Conservation (phyloP, 257 asterid species). For the Rhazya stricta region DNA sequence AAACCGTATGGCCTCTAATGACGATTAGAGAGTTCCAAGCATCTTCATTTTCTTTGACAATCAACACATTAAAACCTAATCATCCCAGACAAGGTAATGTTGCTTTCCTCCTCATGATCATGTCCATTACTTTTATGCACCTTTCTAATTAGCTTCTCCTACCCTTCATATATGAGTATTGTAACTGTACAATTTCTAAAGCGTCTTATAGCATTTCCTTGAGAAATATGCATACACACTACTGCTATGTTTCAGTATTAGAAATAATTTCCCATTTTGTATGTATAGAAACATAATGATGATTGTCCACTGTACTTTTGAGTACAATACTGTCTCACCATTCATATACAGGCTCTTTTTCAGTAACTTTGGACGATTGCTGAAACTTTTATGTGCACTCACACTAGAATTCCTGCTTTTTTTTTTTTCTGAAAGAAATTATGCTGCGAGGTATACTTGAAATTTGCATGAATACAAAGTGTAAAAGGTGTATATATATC, state of each 20-base stretch:
- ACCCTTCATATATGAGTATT: neutral
- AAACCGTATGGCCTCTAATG: neutral
- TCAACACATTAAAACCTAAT: no score
- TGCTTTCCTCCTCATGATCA: neutral
- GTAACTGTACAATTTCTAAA: neutral
- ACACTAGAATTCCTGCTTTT: neutral
- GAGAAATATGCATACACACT: no score
- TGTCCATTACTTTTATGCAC: neutral
- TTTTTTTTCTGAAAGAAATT: neutral
- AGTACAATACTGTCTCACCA: neutral
- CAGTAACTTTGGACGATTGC: neutral
- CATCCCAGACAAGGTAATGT: neutral
- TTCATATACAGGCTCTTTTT: neutral
- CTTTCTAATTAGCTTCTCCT: neutral
- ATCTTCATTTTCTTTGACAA: neutral
- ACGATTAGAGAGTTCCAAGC: neutral
- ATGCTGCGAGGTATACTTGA: no score
- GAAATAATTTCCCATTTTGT: neutral
- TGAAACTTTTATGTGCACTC: neutral
- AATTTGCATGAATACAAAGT: neutral
- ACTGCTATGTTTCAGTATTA: no score
- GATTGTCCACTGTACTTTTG: neutral
- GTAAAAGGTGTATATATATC: no score
- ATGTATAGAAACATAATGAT: neutral
- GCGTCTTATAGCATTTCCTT: neutral